Conservation (phyloP, 345 rosid species). For the Salix caprea region DNA sequence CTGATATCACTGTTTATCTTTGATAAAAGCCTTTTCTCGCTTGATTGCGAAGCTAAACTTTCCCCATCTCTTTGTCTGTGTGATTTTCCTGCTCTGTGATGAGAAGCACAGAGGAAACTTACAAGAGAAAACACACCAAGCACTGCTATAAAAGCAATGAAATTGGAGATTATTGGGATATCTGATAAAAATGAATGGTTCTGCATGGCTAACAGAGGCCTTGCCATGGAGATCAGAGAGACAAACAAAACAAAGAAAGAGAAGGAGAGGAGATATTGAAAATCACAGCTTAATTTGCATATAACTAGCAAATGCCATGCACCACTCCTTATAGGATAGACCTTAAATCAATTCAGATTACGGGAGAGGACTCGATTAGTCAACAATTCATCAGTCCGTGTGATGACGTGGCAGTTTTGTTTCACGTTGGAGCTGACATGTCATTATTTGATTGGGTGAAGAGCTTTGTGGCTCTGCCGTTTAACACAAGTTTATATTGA, state of each 20-base stretch:
- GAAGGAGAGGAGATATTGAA: neutral
- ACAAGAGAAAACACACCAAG: slow-evolving; percentile 20
- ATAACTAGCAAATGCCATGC: neutral
- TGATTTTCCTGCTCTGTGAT: slow-evolving; percentile 9
- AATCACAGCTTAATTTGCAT: neutral
- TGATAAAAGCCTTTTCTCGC: slow-evolving; percentile 25
- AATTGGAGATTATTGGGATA: neutral
- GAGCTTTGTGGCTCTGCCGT: neutral
- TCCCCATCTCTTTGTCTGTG: neutral
- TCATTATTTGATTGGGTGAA: neutral
- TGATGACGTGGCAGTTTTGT: neutral
- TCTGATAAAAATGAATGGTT: slow-evolving; percentile 1
- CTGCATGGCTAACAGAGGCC: slow-evolving; percentile 8
- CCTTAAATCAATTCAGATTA: no score
- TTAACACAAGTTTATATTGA: neutral
- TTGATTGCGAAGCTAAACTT: neutral
- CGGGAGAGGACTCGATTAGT: neutral
- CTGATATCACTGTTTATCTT: slow-evolving; percentile 39
- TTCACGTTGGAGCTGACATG: neutral
- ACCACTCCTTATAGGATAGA: no score
- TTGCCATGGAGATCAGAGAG: slow-evolving; percentile 12
- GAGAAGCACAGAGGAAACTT: slow-evolving; percentile 16
- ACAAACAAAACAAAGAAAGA: neutral
- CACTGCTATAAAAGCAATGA: neutral
- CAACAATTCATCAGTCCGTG: neutral